A percentile compares a stretch with the other conserved stretches of the same genome.
Conservation (phyloP, 2,329 filamentous ascomycete genomes). For the Colletotrichum truncatum region DNA sequence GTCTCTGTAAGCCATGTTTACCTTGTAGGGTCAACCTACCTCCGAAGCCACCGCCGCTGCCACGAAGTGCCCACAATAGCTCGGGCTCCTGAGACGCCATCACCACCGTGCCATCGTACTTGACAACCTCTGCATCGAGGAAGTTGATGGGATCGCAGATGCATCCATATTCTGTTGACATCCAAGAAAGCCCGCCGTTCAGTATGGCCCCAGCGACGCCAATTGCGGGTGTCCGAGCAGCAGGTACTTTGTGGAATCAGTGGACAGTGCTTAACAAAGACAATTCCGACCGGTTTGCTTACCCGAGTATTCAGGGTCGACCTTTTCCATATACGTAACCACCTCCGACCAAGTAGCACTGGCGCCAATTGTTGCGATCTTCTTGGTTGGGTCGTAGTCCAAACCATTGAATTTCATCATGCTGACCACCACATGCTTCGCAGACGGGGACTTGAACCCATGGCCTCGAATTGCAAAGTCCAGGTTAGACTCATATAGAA, state of each 20-base stretch:
- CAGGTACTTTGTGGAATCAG: neutral
- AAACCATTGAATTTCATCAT: slow-evolving; percentile 14
- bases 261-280: neutral
- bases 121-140: slow-evolving; percentile 15
- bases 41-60: slow-evolving; percentile 16
- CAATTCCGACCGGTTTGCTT: neutral
- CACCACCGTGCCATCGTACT: slow-evolving; percentile 8
- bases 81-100: slow-evolving; percentile 17
- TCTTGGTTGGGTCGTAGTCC: slow-evolving; percentile 3
- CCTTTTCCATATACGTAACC: slow-evolving; percentile 6
- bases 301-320: slow-evolving; percentile 13
- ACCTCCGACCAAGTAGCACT: slow-evolving; percentile 15
- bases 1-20: neutral
- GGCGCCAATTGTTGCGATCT: slow-evolving; percentile 13
- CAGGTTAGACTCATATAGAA: neutral
- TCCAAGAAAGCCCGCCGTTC: slow-evolving; percentile 10
- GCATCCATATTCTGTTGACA: slow-evolving; percentile 9
- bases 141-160: slow-evolving; percentile 21
- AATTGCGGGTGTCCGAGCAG: slow-evolving; percentile 5
- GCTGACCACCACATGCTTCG: slow-evolving; percentile 5
- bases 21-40: neutral
- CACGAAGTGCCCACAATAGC: slow-evolving; percentile 15
- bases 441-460: slow-evolving; percentile 21
- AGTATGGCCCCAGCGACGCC: slow-evolving; percentile 9
- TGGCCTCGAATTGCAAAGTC: slow-evolving; percentile 13